Evolutionary conservation across 108 stramenopile species (phyloP).

Genomic region (Bacterosira constricta): DNA sequence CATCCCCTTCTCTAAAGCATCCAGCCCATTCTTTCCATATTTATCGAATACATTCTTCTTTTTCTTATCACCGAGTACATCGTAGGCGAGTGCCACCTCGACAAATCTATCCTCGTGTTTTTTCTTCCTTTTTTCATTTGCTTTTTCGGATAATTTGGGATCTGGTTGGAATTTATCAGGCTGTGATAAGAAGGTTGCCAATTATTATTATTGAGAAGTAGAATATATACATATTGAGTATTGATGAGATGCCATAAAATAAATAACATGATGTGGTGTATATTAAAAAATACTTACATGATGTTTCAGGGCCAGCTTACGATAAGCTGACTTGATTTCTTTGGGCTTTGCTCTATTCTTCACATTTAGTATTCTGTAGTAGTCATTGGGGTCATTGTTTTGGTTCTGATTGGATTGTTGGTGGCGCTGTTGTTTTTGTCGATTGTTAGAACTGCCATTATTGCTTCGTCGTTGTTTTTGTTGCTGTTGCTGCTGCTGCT

Average conservation of each 20-base stretch:
- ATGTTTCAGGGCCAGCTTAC: conserved; percentile 63
- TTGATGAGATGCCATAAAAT: no score
- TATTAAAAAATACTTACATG: conserved; percentile 42
- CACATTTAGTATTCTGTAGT: conserved; percentile 63
- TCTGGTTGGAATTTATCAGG: conserved; percentile 71
- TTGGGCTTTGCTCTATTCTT: conserved; percentile 50
- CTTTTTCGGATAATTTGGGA: conserved; percentile 35
- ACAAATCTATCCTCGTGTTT: conserved; percentile 69
- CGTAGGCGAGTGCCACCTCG: conserved; percentile 73
- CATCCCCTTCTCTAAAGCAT: conserved; percentile 65
- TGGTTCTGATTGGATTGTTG: not conserved
- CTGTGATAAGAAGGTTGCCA: not conserved
- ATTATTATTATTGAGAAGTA: no score
- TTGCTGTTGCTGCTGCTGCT: not conserved
- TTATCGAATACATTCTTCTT: conserved; percentile 85
- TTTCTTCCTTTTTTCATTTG: conserved; percentile 59
- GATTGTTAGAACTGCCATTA: not conserved
- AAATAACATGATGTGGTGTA: not conserved
- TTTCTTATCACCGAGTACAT: conserved; percentile 77
- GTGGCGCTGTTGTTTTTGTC: not conserved
- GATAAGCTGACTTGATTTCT: conserved; percentile 74
- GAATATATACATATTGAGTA: no score
- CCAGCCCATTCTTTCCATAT: conserved; percentile 81
- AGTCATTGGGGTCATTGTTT: conserved; percentile 37
- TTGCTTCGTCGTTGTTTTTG: no score